Evolutionary conservation across 371 early-diverging fungal genomes (phyloP).

Genomic region (Fennellomyces sp.): DNA sequence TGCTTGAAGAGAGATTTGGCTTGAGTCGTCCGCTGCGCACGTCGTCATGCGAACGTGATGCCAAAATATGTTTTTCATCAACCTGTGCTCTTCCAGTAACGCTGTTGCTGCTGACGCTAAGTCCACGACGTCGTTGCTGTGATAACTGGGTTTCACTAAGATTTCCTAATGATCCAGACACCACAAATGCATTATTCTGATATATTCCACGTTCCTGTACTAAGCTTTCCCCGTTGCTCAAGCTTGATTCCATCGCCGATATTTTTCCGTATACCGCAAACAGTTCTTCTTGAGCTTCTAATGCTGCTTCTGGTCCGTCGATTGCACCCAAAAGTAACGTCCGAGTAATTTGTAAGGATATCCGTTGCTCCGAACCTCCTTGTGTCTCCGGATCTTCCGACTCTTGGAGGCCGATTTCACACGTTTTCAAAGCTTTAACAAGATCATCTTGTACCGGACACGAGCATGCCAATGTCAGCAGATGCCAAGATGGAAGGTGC

Average conservation of each 20-base stretch:
- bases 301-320: slow-evolving; percentile 53
- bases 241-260: slow-evolving; percentile 28
- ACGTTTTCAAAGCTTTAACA: slow-evolving; percentile 64
- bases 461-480: slow-evolving; percentile 78
- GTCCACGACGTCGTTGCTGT: slow-evolving; percentile 14
- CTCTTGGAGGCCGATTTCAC: slow-evolving; percentile 70
- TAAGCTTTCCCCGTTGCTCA: neutral
- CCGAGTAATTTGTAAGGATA: slow-evolving; percentile 20
- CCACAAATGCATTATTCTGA: slow-evolving; percentile 15
- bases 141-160: slow-evolving; percentile 17
- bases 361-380: slow-evolving; percentile 33
- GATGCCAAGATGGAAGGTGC: slow-evolving; percentile 80
- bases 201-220: slow-evolving; percentile 2
- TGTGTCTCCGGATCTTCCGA: neutral
- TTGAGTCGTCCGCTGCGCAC: slow-evolving; percentile 3
- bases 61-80: slow-evolving; percentile 17
- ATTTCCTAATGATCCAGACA: slow-evolving; percentile 31
- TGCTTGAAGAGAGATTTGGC: neutral
- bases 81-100: neutral
- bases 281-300: slow-evolving; percentile 58
- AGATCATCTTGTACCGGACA: slow-evolving; percentile 34
- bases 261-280: slow-evolving; percentile 62
- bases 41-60: slow-evolving; percentile 15
- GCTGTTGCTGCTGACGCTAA: slow-evolving; percentile 22
- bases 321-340: slow-evolving; percentile 17